A percentile compares a stretch with the other conserved stretches of the same genome.
Conservation (phyloP, 2,329 filamentous ascomycete species). For the Cylindrodendrum hubeiense region DNA sequence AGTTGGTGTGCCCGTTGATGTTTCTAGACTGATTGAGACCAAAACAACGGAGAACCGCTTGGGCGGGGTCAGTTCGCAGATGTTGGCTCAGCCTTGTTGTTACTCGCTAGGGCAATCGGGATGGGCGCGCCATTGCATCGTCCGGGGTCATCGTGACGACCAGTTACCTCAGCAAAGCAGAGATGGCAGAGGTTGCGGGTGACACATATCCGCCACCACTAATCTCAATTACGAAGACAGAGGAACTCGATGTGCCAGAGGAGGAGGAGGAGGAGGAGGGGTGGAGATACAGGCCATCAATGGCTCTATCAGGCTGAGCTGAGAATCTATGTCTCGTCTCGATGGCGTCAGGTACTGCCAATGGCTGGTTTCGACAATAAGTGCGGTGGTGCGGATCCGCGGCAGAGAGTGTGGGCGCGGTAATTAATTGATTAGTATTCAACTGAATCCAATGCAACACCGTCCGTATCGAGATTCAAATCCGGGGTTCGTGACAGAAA, state of each 20-base stretch:
- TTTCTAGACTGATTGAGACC: slow-evolving; percentile 2
- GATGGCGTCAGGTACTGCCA: neutral
- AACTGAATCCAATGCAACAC: slow-evolving; percentile 1
- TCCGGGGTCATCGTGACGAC: neutral
- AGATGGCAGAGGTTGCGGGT: slow-evolving; percentile 1
- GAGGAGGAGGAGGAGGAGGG: neutral
- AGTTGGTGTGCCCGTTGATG: neutral
- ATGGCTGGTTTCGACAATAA: neutral
- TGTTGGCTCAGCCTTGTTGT: slow-evolving; percentile 4
- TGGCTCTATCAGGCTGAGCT: neutral
- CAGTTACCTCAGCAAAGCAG: neutral
- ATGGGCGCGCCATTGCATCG: neutral
- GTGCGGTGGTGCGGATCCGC: neutral
- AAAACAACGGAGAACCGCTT: neutral
- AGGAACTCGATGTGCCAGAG: neutral
- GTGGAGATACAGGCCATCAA: slow-evolving; percentile 6
- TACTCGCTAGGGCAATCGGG: neutral
- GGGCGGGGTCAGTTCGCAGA: slow-evolving; percentile 5
- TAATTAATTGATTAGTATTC: neutral
- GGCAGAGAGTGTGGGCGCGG: neutral
- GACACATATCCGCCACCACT: slow-evolving; percentile 9
- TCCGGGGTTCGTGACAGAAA: neutral
- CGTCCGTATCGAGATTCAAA: neutral
- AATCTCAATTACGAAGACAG: slow-evolving; percentile 1
- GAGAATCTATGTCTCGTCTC: neutral